Conservation (phyloP, 2,329 filamentous ascomycete species). For the Diplodia sapinea region DNA sequence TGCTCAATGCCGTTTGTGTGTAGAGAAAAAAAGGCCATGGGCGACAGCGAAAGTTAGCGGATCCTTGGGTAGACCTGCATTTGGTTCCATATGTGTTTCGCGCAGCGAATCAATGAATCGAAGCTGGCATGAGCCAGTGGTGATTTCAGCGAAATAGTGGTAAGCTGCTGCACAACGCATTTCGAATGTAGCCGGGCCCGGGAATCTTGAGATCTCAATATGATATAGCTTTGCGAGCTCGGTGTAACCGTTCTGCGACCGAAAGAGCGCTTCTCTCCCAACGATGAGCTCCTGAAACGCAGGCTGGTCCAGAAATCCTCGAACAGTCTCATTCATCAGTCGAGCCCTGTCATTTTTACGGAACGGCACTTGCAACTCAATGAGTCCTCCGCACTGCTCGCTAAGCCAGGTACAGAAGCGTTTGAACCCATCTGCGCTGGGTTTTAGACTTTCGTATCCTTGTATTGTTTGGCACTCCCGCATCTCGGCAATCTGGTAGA, state of each 20-base stretch:
- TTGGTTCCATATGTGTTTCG: background rate
- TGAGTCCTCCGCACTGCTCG: background rate
- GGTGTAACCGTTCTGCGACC: background rate
- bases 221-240: background rate
- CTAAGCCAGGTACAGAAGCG: background rate
- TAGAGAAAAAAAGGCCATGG: background rate
- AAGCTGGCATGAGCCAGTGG: background rate
- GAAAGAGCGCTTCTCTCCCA: background rate
- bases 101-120: background rate
- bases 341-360: background rate
- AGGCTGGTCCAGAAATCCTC: background rate
- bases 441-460: background rate
- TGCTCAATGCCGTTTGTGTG: background rate
- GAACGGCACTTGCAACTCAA: background rate
- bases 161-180: background rate
- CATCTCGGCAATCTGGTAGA: background rate
- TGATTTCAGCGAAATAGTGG: background rate
- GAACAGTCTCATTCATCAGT: constrained; percentile 3
- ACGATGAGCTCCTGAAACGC: background rate
- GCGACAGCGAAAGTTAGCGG: background rate
- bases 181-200: too few relatives aligned
- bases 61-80: background rate
- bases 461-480: background rate
- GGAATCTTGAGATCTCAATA: too few relatives aligned
- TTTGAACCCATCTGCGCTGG: background rate